These are phyloP conservation scores for Saccharomycopsis javanensis DNA, from an alignment of 805 yeast genomes.

Conservation along the genomic window DNA sequence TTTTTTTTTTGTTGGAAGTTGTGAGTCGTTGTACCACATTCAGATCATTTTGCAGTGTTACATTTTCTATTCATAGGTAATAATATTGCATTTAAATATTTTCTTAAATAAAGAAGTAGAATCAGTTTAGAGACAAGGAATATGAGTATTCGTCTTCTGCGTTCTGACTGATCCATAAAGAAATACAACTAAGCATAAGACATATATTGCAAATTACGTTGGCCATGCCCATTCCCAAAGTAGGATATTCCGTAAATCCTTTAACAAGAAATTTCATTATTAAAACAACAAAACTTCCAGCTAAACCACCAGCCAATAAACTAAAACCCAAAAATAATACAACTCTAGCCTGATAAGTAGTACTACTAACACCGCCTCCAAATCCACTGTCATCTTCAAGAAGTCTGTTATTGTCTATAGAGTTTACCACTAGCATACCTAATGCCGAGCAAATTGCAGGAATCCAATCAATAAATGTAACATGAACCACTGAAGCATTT, in stretches of 20 bases:
- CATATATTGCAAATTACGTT: conserved; percentile 73
- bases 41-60: no score
- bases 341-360: conserved; percentile 91
- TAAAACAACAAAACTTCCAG: conserved; percentile 84
- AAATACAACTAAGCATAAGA: conserved; percentile 80
- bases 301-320: conserved; percentile 84
- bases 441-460: conserved; percentile 81
- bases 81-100: not conserved
- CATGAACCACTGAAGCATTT: conserved; percentile 80
- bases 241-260: conserved; percentile 66
- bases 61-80: no score
- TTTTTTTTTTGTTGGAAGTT: no score
- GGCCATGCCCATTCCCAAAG: conserved; percentile 87
- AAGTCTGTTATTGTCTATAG: conserved; percentile 35
- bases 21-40: no score
- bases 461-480: conserved; percentile 90
- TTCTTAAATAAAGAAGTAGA: not conserved
- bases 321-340: conserved; percentile 89
- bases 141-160: conserved; percentile 94
- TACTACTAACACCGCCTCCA: conserved; percentile 32
- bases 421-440: conserved; percentile 72
- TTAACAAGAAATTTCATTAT: conserved; percentile 76
- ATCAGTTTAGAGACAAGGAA: conserved; percentile 52
- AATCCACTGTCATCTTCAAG: conserved; percentile 30
- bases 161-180: conserved; percentile 90